A percentile compares a stretch with the other conserved stretches of the same genome.
phyloP scores from a whole-genome alignment of 345 rosid species.

The Lepidium didymum region DNA sequence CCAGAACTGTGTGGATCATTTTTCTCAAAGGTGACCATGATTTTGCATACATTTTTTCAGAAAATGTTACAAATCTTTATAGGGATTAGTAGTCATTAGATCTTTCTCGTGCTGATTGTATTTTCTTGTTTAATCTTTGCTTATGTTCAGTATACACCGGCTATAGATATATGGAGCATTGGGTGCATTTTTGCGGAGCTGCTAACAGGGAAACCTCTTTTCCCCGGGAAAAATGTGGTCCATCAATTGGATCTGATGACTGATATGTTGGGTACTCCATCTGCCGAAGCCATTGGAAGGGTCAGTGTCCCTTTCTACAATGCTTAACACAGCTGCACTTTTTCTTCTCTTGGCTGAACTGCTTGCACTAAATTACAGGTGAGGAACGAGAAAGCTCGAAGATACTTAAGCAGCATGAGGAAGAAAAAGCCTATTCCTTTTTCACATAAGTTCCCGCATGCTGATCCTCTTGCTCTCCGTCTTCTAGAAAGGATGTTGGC shows the following conservation, averaged over 20 bases:
- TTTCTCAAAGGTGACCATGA: conserved; percentile 70
- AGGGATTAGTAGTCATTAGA: neutral
- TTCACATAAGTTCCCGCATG: conserved; percentile 81
- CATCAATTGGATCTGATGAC: conserved; percentile 96
- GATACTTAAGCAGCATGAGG: conserved; percentile 94
- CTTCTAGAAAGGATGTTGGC: conserved; percentile 87
- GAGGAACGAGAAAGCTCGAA: conserved; percentile 92
- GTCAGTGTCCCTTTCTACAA: conserved; percentile 29
- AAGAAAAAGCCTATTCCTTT: conserved; percentile 78
- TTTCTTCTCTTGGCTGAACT: conserved; percentile 19
- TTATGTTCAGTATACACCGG: conserved; percentile 79
- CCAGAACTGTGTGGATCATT: conserved; percentile 97
- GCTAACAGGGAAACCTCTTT: conserved; percentile 87
- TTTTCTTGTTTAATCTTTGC: neutral
- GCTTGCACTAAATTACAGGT: conserved; percentile 41
- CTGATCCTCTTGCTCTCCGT: conserved; percentile 91
- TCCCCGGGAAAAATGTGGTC: conserved; percentile 96
- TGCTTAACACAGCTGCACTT: neutral
- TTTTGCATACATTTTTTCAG: neutral
- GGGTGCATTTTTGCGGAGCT: conserved; percentile 98
- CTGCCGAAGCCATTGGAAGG: conserved; percentile 90
- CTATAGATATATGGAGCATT: conserved; percentile 95
- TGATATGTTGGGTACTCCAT: conserved; percentile 87
- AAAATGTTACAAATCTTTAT: neutral
- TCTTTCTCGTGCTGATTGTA: neutral